These are phyloP conservation scores for Vanrija pseudolonga DNA, from an alignment of 1,284 basidiomycete genomes.

Conservation along the genomic window DNA sequence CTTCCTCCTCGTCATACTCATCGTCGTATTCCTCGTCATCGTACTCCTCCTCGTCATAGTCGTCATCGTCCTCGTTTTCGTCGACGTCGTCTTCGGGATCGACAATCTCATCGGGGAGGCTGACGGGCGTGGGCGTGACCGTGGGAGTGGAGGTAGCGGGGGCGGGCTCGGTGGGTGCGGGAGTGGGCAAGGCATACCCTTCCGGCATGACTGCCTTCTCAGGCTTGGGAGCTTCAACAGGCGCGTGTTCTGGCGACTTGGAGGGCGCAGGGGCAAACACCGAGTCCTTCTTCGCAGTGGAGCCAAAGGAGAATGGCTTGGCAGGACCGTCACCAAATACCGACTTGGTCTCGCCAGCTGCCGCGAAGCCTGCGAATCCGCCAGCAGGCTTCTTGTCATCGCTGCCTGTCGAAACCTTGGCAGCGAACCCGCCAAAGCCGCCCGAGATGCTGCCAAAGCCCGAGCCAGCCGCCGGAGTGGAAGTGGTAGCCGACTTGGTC, in stretches of 20 bases:
- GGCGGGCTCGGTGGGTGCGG: not conserved
- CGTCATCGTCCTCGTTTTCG: conserved; percentile 13
- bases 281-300: not conserved
- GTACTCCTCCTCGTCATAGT: conserved; percentile 23
- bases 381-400: conserved; percentile 9
- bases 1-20: conserved; percentile 17
- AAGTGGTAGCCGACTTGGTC: conserved; percentile 14
- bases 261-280: not conserved
- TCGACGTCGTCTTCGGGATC: conserved; percentile 10
- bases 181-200: not conserved
- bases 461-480: conserved; percentile 7
- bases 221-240: not conserved
- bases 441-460: conserved; percentile 28
- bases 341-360: not conserved
- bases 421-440: conserved; percentile 40
- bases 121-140: not conserved
- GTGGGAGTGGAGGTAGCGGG: not conserved
- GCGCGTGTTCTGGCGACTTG: not conserved
- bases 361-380: conserved; percentile 28
- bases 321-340: conserved; percentile 14
- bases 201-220: conserved; percentile 1
- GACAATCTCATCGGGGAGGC: not conserved
- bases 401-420: conserved; percentile 14
- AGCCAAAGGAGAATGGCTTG: not conserved
- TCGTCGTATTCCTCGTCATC: conserved; percentile 20